Conservation (phyloP, 345 rosid genomes). For the Passiflora organensis region DNA sequence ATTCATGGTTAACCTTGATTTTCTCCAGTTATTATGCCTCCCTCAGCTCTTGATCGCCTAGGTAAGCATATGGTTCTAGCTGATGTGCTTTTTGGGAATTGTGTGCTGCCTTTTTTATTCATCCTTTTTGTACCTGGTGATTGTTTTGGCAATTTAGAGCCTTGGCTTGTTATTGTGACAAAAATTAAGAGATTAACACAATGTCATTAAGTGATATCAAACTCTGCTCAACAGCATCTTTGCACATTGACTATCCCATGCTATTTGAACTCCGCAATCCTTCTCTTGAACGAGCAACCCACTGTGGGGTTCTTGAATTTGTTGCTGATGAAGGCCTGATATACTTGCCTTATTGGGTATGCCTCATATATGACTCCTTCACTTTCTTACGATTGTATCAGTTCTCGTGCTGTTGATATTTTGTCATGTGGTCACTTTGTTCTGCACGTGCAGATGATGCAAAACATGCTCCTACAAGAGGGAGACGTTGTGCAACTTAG, state of each 20-base stretch:
- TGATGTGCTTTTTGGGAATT: too few relatives aligned
- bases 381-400: neutral
- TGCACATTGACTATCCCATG: conserved; percentile 64
- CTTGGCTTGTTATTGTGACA: neutral
- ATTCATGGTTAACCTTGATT: too few relatives aligned
- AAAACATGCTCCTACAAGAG: conserved; percentile 61
- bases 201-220: neutral
- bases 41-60: conserved; percentile 66
- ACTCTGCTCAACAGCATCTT: conserved; percentile 35
- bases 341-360: conserved; percentile 66
- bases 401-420: neutral
- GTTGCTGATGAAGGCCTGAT: conserved; percentile 59
- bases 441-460: conserved; percentile 48
- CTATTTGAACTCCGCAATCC: conserved; percentile 46
- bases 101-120: too few relatives aligned
- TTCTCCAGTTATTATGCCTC: conserved; percentile 61
- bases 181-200: too few relatives aligned
- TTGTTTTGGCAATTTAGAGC: neutral
- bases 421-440: conserved; percentile 1
- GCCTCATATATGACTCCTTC: neutral
- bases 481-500: conserved; percentile 48
- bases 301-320: conserved; percentile 67
- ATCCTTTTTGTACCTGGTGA: neutral
- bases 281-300: conserved; percentile 35
- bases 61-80: conserved; percentile 28